Evolutionary conservation across 2,329 filamentous ascomycete genomes (phyloP).

Genomic region (Albifimbria verrucaria): DNA sequence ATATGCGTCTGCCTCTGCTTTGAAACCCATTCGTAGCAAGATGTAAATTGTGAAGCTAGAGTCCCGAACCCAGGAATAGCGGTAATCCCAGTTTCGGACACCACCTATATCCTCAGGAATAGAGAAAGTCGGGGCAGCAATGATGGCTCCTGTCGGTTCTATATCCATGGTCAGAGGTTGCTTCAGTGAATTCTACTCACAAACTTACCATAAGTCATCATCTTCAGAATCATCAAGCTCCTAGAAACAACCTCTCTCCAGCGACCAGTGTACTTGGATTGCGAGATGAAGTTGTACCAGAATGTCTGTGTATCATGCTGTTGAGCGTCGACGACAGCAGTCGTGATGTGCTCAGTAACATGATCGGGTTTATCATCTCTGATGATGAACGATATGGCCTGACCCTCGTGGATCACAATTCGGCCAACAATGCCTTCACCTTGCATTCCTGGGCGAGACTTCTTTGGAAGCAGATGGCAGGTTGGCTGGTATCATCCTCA

Average conservation of each 20-base stretch:
- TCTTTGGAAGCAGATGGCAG: conserved; percentile 55
- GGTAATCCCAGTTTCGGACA: conserved; percentile 65
- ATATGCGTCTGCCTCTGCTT: conserved; percentile 71
- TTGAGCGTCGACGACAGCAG: conserved; percentile 53
- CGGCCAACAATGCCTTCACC: conserved; percentile 62
- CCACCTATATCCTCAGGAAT: conserved; percentile 73
- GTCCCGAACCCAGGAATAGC: conserved; percentile 77
- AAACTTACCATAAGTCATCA: conserved; percentile 59
- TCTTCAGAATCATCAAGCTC: conserved; percentile 71
- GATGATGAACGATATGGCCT: conserved; percentile 66
- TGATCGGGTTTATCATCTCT: conserved; percentile 59
- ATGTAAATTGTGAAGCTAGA: conserved; percentile 77
- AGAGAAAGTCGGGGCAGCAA: conserved; percentile 74
- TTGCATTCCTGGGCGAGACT: conserved; percentile 46
- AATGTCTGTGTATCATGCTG: conserved; percentile 69
- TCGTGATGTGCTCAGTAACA: conserved; percentile 56
- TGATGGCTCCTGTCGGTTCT: conserved; percentile 74
- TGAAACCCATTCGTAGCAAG: conserved; percentile 72
- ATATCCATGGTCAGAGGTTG: conserved; percentile 4
- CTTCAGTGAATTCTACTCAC: not conserved
- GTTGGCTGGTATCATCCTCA: conserved; percentile 37
- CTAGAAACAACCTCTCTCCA: conserved; percentile 70
- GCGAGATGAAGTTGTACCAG: conserved; percentile 72
- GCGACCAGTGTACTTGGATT: conserved; percentile 67
- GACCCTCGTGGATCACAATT: conserved; percentile 60